A percentile compares a stretch with the other conserved stretches of the same genome.
These are phyloP conservation scores for Tolypocladium tundrense DNA, from an alignment of 2,329 filamentous ascomycete species.

Conservation along the genomic window DNA sequence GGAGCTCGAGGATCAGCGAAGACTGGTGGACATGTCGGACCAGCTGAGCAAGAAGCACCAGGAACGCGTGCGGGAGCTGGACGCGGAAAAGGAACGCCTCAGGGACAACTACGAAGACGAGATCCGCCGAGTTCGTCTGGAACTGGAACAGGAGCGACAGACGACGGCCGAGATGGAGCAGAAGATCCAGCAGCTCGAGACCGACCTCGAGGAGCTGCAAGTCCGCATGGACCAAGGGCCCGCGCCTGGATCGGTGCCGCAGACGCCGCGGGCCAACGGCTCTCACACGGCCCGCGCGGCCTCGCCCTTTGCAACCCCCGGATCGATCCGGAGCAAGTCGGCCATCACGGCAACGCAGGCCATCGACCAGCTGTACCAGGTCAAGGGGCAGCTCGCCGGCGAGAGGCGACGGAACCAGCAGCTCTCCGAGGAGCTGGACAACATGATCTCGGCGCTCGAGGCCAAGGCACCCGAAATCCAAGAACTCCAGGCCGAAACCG, in stretches of 20 bases:
- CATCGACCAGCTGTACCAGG: conserved; percentile 53
- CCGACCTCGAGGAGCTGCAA: conserved; percentile 43
- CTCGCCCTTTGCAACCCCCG: conserved; percentile 53
- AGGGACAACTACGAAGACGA: conserved; percentile 57
- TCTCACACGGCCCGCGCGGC: conserved; percentile 39
- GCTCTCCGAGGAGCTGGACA: conserved; percentile 67
- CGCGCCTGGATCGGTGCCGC: conserved; percentile 39
- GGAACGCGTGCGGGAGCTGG: conserved; percentile 59
- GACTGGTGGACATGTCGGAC: conserved; percentile 73
- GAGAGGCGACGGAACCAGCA: conserved; percentile 67
- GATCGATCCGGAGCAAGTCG: conserved; percentile 44
- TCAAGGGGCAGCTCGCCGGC: conserved; percentile 62
- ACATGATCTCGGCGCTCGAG: conserved; percentile 77
- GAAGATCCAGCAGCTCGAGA: conserved; percentile 38
- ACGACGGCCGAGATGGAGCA: conserved; percentile 36
- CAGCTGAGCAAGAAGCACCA: conserved; percentile 65
- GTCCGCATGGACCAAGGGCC: conserved; percentile 33
- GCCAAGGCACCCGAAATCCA: conserved; percentile 80
- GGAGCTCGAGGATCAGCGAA: conserved; percentile 70
- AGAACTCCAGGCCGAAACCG: conserved; percentile 72
- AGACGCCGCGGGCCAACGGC: conserved; percentile 52
- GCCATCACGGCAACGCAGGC: conserved; percentile 51
- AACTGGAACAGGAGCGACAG: conserved; percentile 45
- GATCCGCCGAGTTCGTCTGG: conserved; percentile 42
- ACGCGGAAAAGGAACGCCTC: conserved; percentile 47